Evolutionary conservation across 441 rosid genomes (phyloP), one percentile per base, ranked within the genome.

Genomic region (Codiaeum variegatum): DNA sequence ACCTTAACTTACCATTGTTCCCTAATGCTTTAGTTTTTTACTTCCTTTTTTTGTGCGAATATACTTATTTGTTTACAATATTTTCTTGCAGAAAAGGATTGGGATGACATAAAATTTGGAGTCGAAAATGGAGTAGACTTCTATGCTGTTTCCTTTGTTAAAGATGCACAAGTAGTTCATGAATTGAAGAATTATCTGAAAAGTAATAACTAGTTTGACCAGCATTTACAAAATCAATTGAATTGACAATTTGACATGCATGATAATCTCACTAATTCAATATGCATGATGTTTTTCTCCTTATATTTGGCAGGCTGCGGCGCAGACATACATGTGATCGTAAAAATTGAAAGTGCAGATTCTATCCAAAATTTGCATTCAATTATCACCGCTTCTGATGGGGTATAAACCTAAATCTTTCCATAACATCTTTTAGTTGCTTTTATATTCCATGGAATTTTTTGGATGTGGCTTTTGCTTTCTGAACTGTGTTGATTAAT

Each of bases 91-190:
- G 97, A 95, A 55, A 95, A 93, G 85, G 99, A 95, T 75, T 93
- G 97, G 99, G 98, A 95, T 79, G 99, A 93, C 80, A 93, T 93
- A 79, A 95, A 89, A 80, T 95, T 95, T 73, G 94, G 99, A 77
- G 98, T 91, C 66, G 97, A 93, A 81, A 93, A 91, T 77, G 73
- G 85, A 87, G 98, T 95, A 68, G 97, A 93, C 83, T 95, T 88
- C 70, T 91, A 93, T 82, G 99, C 97, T 28, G 97, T 95, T 81
- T 95, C 97, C 21, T 91, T 95, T 72, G 98, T 95, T 69, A 95
- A 95, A 83, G 99, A 93, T 85, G 98, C 97, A 62, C 87, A 95
- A 86, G 98, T 95, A 54, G 98, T 95, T 79, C 97, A 93, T 69
- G 99, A 95, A 80, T 80, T 95, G 86, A 93, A 95, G 88, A 87